Evolutionary conservation across 2,329 filamentous ascomycete species (phyloP).

Genomic region (Diaporthe nobilis): DNA sequence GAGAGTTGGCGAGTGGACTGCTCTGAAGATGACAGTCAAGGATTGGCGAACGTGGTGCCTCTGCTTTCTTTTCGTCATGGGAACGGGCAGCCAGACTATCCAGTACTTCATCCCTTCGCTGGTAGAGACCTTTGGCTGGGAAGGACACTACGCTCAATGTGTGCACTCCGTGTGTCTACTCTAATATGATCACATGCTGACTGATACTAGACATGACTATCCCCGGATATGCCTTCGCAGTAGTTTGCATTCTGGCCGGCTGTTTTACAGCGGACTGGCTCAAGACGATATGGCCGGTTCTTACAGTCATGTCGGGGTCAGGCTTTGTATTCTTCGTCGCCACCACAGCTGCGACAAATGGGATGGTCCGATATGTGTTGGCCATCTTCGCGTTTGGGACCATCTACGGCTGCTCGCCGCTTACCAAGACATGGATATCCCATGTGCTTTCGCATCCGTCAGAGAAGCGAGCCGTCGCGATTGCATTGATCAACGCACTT

Average conservation of each 20-base stretch:
- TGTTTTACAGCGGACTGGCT: slow-evolving; percentile 11
- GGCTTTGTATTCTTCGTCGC: slow-evolving; percentile 9
- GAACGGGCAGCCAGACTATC: slow-evolving; percentile 49
- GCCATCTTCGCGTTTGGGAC: slow-evolving; percentile 2
- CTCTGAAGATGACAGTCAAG: slow-evolving; percentile 47
- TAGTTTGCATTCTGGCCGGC: background rate
- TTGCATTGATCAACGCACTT: slow-evolving; percentile 4
- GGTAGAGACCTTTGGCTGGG: slow-evolving; percentile 50
- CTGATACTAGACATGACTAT: slow-evolving; percentile 4
- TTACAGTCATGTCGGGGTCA: slow-evolving; percentile 10
- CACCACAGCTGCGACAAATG: background rate
- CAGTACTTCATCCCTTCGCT: slow-evolving; percentile 52
- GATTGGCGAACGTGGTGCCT: slow-evolving; percentile 46
- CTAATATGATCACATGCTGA: background rate
- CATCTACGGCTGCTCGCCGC: slow-evolving; percentile 9
- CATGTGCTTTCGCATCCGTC: background rate
- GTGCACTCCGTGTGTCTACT: background rate
- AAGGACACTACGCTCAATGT: slow-evolving; percentile 35
- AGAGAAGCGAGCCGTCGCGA: slow-evolving; percentile 3
- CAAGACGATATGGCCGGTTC: slow-evolving; percentile 14
- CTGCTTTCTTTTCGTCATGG: slow-evolving; percentile 47
- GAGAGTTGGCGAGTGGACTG: slow-evolving; percentile 43
- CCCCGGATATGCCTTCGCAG: background rate
- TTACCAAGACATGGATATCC: slow-evolving; percentile 8
- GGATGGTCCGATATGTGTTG: background rate